phyloP scores from a whole-genome alignment of 129 eudicot species.

The Chrysanthemum seticuspe region DNA sequence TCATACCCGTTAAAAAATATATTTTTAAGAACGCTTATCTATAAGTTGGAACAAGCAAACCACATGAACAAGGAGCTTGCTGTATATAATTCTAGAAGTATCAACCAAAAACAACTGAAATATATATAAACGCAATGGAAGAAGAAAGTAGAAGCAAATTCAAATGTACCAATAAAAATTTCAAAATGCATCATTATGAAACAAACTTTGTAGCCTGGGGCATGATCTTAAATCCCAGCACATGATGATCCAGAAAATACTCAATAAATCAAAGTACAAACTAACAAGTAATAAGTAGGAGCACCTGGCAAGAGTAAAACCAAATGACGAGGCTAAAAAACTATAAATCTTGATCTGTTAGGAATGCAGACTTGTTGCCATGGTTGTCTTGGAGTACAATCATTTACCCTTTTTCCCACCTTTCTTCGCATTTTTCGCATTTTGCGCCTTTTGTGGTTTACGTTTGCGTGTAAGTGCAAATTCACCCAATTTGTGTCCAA shows the following conservation, averaged over 20 bases:
- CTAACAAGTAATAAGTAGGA: conserved; percentile 25
- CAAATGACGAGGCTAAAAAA: not conserved
- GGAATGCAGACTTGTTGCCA: not conserved
- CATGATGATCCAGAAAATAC: conserved; percentile 24
- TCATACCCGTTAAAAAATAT: not conserved
- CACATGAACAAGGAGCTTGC: not conserved
- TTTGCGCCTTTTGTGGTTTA: conserved; percentile 35
- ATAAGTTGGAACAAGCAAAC: not conserved
- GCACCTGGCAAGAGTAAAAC: conserved; percentile 22
- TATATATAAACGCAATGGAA: not conserved
- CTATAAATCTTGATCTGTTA: conserved; percentile 11
- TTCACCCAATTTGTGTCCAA: conserved; percentile 57
- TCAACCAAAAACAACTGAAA: not conserved
- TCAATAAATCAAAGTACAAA: not conserved
- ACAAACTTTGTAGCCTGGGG: not conserved
- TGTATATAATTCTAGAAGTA: not conserved
- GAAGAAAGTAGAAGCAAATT: conserved; percentile 9
- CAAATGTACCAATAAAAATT: conserved; percentile 3
- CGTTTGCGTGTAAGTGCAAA: conserved; percentile 41
- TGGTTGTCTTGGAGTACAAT: not conserved
- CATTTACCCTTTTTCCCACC: conserved; percentile 12
- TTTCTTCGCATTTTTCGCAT: conserved; percentile 32
- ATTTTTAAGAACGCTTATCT: not conserved
- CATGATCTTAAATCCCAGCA: conserved; percentile 9
- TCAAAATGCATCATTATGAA: conserved; percentile 8